These are phyloP conservation scores for Trebouxiophyceae sp. DNA, from an alignment of 163 green algal genomes.

Conservation along the genomic window DNA sequence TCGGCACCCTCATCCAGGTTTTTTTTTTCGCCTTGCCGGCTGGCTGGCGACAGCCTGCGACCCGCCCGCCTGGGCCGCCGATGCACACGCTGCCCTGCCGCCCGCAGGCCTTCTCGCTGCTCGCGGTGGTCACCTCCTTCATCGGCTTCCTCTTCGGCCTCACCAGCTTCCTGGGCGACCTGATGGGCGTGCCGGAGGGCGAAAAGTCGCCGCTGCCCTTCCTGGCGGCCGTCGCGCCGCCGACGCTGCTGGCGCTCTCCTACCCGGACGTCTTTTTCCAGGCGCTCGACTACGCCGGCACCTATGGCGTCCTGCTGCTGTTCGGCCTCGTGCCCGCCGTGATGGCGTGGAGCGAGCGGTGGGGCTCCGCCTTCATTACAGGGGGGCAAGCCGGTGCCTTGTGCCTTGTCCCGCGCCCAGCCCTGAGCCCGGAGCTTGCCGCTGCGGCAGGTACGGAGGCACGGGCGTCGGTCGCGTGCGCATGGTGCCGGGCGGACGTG, in stretches of 20 bases:
- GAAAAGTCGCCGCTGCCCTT: slow-evolving; percentile 27
- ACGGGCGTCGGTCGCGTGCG: not conserved
- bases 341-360: slow-evolving; percentile 27
- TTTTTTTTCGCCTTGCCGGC: too few species aligned
- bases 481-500: slow-evolving; percentile 1
- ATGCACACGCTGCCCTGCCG: not conserved
- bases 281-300: slow-evolving; percentile 23
- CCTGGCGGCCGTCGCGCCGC: slow-evolving; percentile 30
- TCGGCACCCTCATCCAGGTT: slow-evolving; percentile 18
- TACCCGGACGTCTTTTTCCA: slow-evolving; percentile 25
- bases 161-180: slow-evolving; percentile 48
- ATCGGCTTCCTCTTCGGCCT: slow-evolving; percentile 64
- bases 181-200: slow-evolving; percentile 13
- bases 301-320: slow-evolving; percentile 25
- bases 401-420: not conserved
- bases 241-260: slow-evolving; percentile 16
- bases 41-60: too few species aligned
- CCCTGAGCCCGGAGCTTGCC: too few species aligned
- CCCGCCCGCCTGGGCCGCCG: too few species aligned
- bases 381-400: not conserved
- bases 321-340: slow-evolving; percentile 29
- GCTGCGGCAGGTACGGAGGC: slow-evolving; percentile 3
- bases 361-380: not conserved
- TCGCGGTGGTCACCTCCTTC: slow-evolving; percentile 63
- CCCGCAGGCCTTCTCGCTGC: slow-evolving; percentile 45